Base-by-base conservation (phyloP, 371 early-diverging fungal species). In the Batrachochytrium dendrobatidis region DNA sequence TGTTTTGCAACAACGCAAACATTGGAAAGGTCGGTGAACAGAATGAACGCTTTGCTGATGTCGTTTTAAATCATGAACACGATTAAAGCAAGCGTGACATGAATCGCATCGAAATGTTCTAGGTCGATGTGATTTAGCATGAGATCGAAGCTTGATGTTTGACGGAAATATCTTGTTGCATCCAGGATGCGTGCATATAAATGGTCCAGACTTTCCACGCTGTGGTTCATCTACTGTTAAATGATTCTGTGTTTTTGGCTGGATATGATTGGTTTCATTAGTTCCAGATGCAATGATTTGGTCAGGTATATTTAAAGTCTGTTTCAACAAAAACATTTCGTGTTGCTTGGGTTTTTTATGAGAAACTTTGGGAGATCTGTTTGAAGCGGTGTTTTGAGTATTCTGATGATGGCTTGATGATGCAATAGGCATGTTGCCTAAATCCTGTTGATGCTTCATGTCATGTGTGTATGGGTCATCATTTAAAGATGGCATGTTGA, bases 71-170 rank as follows among this genome's bases (percentile, higher is more conserved):
- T 51, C 51, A n/a, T 51, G 51, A 28, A 32, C 15, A 10, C 51
- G 51, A 3, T 51, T 51, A 32, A 51, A 51, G n/a, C 30, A 24
- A 10, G 51, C 51, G n/a, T 51, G 10, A 32, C 51, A 51, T 22
- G 28, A 28, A 32, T 24, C 15, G 51, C 51, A 51, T 17, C n/a
- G 28, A 22, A 8, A 51, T 10, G 10, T 29, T 3, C n/a, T 4
- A 30, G 51, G 51, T 30, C 32, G 28, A 32, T 51, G 51, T 3
- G 51, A 24, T 22, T 51, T 51, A 6, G 32, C 32, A n/a, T 51
- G 51, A 10, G 51, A 51, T 22, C 25, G 4, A 6, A 51, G 51
- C 51, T 51, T 51, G 51, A 51, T 28, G 3, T 5, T 3, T 10
- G 51, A 6, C 25, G 30, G 8, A 24, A 24, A 51, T n/a, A n/a